These are phyloP conservation scores for Syzygium aqueum DNA, from an alignment of 345 rosid species.

Conservation along the genomic window DNA sequence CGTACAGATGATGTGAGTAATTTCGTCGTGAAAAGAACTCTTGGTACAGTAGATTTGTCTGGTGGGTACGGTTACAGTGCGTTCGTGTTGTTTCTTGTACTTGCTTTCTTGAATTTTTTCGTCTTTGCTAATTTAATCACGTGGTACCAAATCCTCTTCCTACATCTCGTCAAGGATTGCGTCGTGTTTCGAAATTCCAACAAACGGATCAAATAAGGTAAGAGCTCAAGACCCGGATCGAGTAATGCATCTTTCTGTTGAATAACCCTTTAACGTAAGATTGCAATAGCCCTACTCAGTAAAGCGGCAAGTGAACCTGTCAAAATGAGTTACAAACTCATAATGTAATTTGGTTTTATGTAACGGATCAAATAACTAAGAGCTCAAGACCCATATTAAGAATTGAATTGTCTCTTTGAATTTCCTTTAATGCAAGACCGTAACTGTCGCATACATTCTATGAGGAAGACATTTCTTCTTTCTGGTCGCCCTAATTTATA, in stretches of 20 bases:
- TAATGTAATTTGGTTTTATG: not conserved
- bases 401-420: not conserved
- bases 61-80: too few relatives aligned
- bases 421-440: not conserved
- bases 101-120: not conserved
- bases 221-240: not conserved
- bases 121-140: rapidly evolving
- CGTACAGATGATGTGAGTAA: not conserved
- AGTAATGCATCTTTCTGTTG: not conserved
- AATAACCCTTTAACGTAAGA: not conserved
- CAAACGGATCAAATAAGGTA: not conserved
- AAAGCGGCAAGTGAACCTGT: not conserved
- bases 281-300: not conserved
- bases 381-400: not conserved
- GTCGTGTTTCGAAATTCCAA: not conserved
- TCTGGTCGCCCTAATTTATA: not conserved
- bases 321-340: not conserved
- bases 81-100: not conserved
- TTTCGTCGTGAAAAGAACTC: not conserved
- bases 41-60: too few relatives aligned
- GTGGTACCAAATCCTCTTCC: not conserved
- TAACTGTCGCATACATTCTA: not conserved
- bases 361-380: not conserved
- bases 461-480: not conserved
- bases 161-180: not conserved